Evolutionary conservation across 1,139 yeast species (phyloP).

Genomic region (Spencermartinsiella ligniputridi): DNA sequence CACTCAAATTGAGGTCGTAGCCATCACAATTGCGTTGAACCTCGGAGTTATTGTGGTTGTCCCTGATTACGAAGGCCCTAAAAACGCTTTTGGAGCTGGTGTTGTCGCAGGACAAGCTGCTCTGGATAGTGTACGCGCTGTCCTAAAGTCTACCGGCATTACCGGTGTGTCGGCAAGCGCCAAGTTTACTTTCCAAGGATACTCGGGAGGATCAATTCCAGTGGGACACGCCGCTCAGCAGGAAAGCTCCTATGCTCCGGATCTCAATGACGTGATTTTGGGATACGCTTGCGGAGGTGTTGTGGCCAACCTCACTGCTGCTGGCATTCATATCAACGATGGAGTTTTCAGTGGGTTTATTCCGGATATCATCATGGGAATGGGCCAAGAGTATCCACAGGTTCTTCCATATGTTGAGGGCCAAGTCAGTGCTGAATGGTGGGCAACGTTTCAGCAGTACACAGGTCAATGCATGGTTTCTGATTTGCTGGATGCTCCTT

Average conservation of each 20-base stretch:
- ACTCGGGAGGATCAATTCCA: conserved; percentile 31
- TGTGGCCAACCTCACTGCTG: conserved; percentile 18
- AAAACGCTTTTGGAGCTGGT: conserved; percentile 23
- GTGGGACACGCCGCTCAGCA: conserved; percentile 28
- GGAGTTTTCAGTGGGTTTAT: conserved; percentile 5
- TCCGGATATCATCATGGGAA: background rate
- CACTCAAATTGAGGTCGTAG: background rate
- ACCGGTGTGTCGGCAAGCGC: conserved; percentile 15
- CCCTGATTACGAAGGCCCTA: conserved; percentile 30
- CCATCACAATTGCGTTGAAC: conserved; percentile 10
- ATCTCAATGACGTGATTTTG: conserved; percentile 17
- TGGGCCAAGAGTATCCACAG: background rate
- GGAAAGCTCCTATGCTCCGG: conserved; percentile 26
- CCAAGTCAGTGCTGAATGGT: conserved; percentile 12
- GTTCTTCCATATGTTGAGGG: background rate
- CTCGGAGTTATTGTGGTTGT: conserved; percentile 16
- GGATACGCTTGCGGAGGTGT: conserved; percentile 29
- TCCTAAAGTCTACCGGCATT: conserved; percentile 12
- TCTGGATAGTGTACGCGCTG: conserved; percentile 26
- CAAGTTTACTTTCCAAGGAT: conserved; percentile 22
- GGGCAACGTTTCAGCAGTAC: conserved; percentile 22
- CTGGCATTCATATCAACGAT: conserved; percentile 7
- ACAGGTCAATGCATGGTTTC: conserved; percentile 15
- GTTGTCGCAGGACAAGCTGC: conserved; percentile 23
- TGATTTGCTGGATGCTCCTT: conserved; percentile 17